Evolutionary conservation across 768 basidiomycete species (phyloP), one percentile per base, ranked within the genome.

Genomic region (Pleurotus ostreatus): DNA sequence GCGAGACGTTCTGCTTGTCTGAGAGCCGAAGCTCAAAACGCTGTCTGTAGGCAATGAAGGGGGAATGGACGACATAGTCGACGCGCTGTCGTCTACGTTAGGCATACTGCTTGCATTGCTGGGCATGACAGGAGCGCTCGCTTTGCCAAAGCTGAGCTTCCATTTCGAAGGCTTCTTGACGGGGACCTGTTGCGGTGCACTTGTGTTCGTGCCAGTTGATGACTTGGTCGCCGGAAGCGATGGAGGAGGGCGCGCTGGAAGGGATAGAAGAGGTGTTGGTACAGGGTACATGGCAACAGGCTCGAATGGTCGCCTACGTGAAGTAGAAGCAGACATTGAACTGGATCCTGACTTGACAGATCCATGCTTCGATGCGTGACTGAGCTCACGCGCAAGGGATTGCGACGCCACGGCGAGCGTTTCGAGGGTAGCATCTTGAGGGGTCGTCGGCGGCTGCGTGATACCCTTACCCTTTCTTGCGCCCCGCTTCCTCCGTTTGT

Each of bases 161-260:
- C 93, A 87, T 65, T 85, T 91, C n/a, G 88, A 91, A 53, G 88
- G 77, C 76, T 93, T 93, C 77, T 92, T 93, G 56, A 70, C 61
- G 60, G 51, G 37, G 12, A n/a, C 51, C 26, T 49, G 18, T 37
- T n/a, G 51, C 2, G 23, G 43, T 15, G 11, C 20, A 22, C n/a
- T 44, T 15, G 51, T 53, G 39, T 53, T 41, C 15, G 51, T 40
- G 22, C 66, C 62, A 56, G 60, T 68, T 57, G 55, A 55, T 4
- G 66, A 26, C 55, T 73, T 65, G 60, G 79, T 74, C 34, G 79
- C 73, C 22, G 82, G 72, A 5, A 69, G 59, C 11, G 74, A 59
- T 0, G 71, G 56, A 22, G 63, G 30, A 5, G 63, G 49, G 45
- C 67, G 60, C 43, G 63, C 48, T 16, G 63, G 62, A 20, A 54